These are phyloP conservation scores for Carpinus fangiana DNA, from an alignment of 306 rosid genomes.

Conservation along the genomic window DNA sequence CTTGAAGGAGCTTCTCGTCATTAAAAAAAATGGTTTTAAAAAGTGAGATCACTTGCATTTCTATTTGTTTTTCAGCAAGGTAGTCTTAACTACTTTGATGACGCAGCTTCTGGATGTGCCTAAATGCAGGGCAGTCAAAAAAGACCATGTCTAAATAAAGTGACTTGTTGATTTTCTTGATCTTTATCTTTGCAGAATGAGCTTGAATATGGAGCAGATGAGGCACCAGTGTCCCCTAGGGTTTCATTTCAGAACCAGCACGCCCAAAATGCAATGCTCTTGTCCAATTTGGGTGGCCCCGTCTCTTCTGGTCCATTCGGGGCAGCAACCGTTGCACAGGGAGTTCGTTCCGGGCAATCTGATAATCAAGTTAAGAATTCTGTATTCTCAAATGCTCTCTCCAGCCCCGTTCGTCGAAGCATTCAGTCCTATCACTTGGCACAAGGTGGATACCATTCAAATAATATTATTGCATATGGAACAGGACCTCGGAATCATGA, in stretches of 20 bases:
- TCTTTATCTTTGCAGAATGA: constrained; percentile 53
- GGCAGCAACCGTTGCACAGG: constrained; percentile 44
- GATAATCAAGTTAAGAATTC: constrained; percentile 62
- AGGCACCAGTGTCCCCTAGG: constrained; percentile 64
- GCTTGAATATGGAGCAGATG: constrained; percentile 65
- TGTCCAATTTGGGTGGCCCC: constrained; percentile 37
- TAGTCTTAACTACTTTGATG: not conserved
- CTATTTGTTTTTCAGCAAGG: not conserved
- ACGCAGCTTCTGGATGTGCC: not conserved
- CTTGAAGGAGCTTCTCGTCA: too few species aligned
- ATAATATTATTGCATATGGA: constrained; percentile 41
- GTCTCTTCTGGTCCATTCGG: constrained; percentile 37
- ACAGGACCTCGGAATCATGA: constrained; percentile 51
- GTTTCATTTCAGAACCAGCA: constrained; percentile 54
- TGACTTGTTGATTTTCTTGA: constrained; percentile 3
- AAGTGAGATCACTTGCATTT: not conserved
- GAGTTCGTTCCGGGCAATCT: constrained; percentile 51
- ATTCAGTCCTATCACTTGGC: constrained; percentile 63
- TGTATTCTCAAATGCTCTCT: constrained; percentile 72
- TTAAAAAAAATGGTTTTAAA: too few species aligned
- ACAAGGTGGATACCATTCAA: constrained; percentile 51
- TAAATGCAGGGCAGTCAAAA: not conserved
- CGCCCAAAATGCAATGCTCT: constrained; percentile 40
- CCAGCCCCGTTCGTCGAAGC: constrained; percentile 69
- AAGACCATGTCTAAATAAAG: constrained; percentile 1